phyloP scores from a whole-genome alignment of 495 filamentous ascomycete species.

The Bacidia gigantensis region DNA sequence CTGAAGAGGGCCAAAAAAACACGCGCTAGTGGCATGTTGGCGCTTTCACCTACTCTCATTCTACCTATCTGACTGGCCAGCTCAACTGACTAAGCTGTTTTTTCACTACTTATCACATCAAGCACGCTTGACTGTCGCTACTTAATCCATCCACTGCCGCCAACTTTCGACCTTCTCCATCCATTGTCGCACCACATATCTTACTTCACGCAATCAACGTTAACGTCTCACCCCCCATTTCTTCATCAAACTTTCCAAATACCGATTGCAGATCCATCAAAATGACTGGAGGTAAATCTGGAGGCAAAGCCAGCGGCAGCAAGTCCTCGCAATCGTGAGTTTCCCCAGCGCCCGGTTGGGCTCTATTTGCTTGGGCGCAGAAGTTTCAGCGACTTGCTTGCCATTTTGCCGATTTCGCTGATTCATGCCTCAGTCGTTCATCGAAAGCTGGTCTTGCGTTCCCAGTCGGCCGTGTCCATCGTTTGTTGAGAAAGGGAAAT shows the following conservation, averaged over 20 bases:
- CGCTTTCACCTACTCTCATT: constrained; percentile 11
- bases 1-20: background rate
- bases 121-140: constrained; percentile 15
- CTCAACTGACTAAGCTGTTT: constrained; percentile 15
- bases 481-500: constrained; percentile 99
- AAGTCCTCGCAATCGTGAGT: constrained; percentile 97
- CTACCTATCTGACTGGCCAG: constrained; percentile 5
- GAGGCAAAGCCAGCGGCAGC: constrained; percentile 92
- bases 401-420: constrained; percentile 16
- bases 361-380: background rate
- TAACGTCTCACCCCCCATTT: constrained; percentile 19
- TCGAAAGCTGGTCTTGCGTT: constrained; percentile 99
- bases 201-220: constrained; percentile 17
- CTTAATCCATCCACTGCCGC: constrained; percentile 20
- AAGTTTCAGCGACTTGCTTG: background rate
- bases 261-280: constrained; percentile 42
- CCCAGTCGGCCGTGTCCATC: constrained; percentile 98
- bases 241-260: constrained; percentile 14
- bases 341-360: constrained; percentile 15
- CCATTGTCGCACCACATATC: constrained; percentile 21
- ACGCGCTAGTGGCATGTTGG: constrained; percentile 13
- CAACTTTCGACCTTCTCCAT: constrained; percentile 24
- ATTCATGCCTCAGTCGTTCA: constrained; percentile 76
- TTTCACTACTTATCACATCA: constrained; percentile 15
- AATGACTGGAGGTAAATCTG: constrained; percentile 99